Evolutionary conservation across 139 green algal species (phyloP).

Genomic region (Pycnococcus provasolii): DNA sequence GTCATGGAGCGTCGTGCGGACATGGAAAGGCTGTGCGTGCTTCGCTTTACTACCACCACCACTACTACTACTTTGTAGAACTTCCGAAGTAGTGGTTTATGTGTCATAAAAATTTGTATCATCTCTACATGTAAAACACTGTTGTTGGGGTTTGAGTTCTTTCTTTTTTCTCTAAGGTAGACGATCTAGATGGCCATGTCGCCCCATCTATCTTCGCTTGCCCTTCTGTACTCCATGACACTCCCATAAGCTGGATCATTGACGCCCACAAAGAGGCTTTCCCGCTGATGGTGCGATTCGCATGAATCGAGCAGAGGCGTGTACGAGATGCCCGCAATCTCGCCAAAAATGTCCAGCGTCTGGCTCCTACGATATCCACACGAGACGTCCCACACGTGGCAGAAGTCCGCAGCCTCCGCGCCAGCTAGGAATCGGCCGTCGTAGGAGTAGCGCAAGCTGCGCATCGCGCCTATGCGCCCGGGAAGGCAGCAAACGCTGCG

Average conservation of each 20-base stretch:
- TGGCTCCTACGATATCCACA: constrained; percentile 36
- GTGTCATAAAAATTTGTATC: too few species aligned
- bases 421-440: constrained; percentile 66
- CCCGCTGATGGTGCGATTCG: background rate
- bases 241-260: constrained; percentile 46
- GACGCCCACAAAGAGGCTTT: constrained; percentile 50
- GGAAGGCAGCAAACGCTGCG: constrained; percentile 39
- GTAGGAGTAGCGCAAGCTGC: constrained; percentile 54
- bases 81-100: too few species aligned
- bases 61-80: too few species aligned
- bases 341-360: constrained; percentile 73
- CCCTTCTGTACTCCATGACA: constrained; percentile 39
- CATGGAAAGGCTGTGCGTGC: too few species aligned
- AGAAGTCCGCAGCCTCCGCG: constrained; percentile 83
- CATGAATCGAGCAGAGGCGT: constrained; percentile 31
- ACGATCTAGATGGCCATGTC: too few species aligned
- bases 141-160: too few species aligned
- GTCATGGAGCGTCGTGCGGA: too few species aligned
- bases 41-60: too few species aligned
- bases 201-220: too few species aligned
- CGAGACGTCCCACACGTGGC: constrained; percentile 69
- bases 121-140: too few species aligned
- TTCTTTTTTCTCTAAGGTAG: too few species aligned
- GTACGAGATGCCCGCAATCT: constrained; percentile 53
- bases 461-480: constrained; percentile 61